phyloP scores from a whole-genome alignment of 495 filamentous ascomycete species.

The Melanomma pulvis-pyrius region DNA sequence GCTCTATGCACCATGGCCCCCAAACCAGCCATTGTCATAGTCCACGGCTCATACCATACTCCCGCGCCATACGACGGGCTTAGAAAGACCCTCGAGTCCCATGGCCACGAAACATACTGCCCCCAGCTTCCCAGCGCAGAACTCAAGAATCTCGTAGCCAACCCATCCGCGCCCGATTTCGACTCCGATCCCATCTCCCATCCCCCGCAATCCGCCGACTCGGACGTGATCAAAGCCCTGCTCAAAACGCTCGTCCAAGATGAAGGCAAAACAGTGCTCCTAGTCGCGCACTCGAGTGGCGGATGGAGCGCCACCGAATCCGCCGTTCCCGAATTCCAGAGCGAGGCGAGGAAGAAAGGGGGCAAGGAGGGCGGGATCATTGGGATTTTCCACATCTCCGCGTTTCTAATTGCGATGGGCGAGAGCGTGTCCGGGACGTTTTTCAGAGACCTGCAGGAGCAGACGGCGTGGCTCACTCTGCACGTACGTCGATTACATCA shows the following conservation, averaged over 20 bases:
- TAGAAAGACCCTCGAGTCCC: slow-evolving; percentile 32
- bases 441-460: neutral
- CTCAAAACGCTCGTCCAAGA: slow-evolving; percentile 37
- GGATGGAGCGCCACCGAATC: slow-evolving; percentile 47
- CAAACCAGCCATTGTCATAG: slow-evolving; percentile 11
- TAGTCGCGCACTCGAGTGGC: slow-evolving; percentile 44
- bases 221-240: slow-evolving; percentile 30
- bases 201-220: slow-evolving; percentile 41
- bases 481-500: neutral
- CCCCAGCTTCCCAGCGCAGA: slow-evolving; percentile 46
- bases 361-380: slow-evolving; percentile 45
- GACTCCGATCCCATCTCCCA: slow-evolving; percentile 32
- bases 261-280: slow-evolving; percentile 38
- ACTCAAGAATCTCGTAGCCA: slow-evolving; percentile 42
- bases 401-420: slow-evolving; percentile 43
- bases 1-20: neutral
- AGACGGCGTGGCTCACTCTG: neutral
- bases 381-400: slow-evolving; percentile 45
- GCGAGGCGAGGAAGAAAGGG: slow-evolving; percentile 24
- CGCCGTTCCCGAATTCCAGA: slow-evolving; percentile 40
- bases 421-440: slow-evolving; percentile 13
- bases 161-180: slow-evolving; percentile 42
- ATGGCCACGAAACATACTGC: slow-evolving; percentile 43
- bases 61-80: slow-evolving; percentile 44
- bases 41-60: slow-evolving; percentile 45